phyloP scores from a whole-genome alignment of 257 asterid genomes.

The Salvia splendens region DNA sequence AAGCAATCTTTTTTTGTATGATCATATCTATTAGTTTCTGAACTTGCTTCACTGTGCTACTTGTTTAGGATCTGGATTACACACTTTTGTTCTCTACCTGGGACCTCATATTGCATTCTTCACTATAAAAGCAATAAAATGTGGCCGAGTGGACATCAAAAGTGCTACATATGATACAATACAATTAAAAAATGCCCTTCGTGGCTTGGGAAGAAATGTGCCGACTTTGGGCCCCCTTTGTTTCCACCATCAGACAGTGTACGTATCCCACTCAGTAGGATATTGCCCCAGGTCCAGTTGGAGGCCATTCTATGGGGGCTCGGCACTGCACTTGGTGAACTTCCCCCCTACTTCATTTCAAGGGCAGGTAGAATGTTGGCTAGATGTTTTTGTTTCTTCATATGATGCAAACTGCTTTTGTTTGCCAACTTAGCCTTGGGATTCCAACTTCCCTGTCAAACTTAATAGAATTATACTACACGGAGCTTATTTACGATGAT shows the following conservation, averaged over 20 bases:
- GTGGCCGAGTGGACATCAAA: slow-evolving; percentile 89
- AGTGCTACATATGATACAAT: slow-evolving; percentile 88
- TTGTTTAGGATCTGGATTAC: slow-evolving; percentile 79
- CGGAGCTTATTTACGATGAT: too few relatives aligned
- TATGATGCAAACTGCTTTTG: not conserved
- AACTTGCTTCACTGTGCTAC: slow-evolving; percentile 9
- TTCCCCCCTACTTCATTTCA: slow-evolving; percentile 92
- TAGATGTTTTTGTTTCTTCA: not conserved
- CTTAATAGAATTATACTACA: too few relatives aligned
- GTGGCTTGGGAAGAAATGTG: slow-evolving; percentile 84
- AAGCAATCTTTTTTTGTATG: not conserved
- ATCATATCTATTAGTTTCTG: slow-evolving; percentile 5
- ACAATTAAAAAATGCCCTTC: slow-evolving; percentile 64
- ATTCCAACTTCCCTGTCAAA: too few relatives aligned
- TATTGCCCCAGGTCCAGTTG: slow-evolving; percentile 81
- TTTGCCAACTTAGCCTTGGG: too few relatives aligned
- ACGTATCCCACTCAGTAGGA: slow-evolving; percentile 70
- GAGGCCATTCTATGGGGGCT: slow-evolving; percentile 92
- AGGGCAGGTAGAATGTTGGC: slow-evolving; percentile 66
- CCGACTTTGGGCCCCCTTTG: slow-evolving; percentile 68
- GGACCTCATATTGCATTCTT: slow-evolving; percentile 96
- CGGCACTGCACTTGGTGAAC: slow-evolving; percentile 97
- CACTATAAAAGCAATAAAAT: slow-evolving; percentile 83
- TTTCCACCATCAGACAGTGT: slow-evolving; percentile 58
- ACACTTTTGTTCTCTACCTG: slow-evolving; percentile 85